A percentile compares a stretch with the other conserved stretches of the same genome.
phyloP scores from a whole-genome alignment of 1,284 basidiomycete species.

The Phylloporus gajari region DNA sequence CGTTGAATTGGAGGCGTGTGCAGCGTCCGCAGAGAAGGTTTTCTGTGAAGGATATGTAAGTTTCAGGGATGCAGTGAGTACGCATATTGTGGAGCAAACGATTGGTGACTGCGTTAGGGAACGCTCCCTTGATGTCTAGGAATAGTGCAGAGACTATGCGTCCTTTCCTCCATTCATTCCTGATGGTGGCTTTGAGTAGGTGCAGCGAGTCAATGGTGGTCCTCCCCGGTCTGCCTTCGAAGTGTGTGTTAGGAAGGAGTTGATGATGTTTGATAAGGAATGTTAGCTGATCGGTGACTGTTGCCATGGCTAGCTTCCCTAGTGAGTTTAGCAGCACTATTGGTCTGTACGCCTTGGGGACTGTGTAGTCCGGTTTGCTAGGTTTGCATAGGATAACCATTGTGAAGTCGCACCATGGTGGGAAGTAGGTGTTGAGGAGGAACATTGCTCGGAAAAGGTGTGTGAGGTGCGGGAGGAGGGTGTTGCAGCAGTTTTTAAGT shows the following conservation, averaged over 20 bases:
- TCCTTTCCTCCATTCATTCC: neutral
- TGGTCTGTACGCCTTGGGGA: neutral
- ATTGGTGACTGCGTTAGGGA: neutral
- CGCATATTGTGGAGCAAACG: slow-evolving; percentile 1
- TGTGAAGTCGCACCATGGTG: neutral
- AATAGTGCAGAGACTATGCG: neutral
- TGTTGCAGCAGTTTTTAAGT: neutral
- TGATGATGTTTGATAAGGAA: neutral
- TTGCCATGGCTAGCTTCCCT: neutral
- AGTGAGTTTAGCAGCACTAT: neutral
- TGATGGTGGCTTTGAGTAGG: neutral
- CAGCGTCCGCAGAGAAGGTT: no score
- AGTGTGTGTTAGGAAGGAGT: neutral
- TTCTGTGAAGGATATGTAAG: neutral
- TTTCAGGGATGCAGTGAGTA: no score
- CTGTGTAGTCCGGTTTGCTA: neutral
- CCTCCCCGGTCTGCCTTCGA: neutral
- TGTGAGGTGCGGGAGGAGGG: neutral
- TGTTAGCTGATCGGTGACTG: neutral
- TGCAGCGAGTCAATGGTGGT: neutral
- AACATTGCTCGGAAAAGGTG: neutral
- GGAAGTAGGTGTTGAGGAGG: neutral
- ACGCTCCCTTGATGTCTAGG: neutral
- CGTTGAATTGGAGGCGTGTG: neutral
- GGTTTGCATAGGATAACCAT: neutral